Base-by-base conservation (phyloP, 306 rosid genomes). In the Pueraria montana region DNA sequence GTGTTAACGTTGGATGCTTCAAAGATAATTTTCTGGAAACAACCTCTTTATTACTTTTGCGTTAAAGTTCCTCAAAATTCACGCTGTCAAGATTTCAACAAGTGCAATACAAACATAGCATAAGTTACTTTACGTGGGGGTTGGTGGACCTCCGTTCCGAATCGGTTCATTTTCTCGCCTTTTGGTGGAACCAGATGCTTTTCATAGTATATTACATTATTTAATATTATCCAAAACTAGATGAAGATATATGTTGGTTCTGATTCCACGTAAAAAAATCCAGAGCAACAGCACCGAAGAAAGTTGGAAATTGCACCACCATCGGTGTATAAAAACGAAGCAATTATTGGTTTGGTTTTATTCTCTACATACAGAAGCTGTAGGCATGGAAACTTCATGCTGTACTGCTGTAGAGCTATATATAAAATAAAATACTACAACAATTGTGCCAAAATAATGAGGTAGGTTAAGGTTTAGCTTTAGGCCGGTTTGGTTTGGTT, bases 151-250 rank as follows among this genome's bases (percentile, higher is more conserved):
- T 17, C 10, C 34, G 8, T 58, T 48, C 63, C 24, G 32, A 36
- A 52, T 53, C 11, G 1, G 8, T 68, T 68, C 56, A n/a, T 67
- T 64, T 73, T 40, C 52, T 56, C 4, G 12, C 11, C 12, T 69
- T 52, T 2, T 34, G 17, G 61, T 69, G 59, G 17, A 55, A 27
- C 61, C 8, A 66, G 58, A 66, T 78, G 52, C 53, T 65, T 34
- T 34, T 50, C 20, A 34, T 10, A 68, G 21, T 13, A 27, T 69
- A 49, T 17, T 17, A 24, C 46, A 70, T 77, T 72, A 59, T 78
- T 78, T 61, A 62, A 83, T 27, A 65, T 63, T 84, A 79, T 84
- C 76, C 62, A 52, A n/a, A 64, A 40, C 32, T 18, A 26, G 43
- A 71, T 61, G 21, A 62, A 38, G 55, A n/a, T 46, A 52, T 42